Conservation (phyloP, 176 grass and related monocot species). For the Ensete ventricosum region DNA sequence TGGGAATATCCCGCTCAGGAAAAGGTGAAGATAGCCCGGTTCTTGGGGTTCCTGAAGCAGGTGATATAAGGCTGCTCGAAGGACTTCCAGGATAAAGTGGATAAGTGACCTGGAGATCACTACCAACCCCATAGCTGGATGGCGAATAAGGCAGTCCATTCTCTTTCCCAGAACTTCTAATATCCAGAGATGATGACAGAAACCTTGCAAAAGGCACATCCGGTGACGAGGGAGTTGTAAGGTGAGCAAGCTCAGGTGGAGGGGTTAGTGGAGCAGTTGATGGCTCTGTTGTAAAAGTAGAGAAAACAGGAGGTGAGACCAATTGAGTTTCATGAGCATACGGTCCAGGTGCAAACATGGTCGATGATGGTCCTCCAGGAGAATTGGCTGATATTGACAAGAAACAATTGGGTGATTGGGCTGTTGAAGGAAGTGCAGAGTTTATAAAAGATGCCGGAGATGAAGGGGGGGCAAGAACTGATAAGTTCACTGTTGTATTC, state of each 20-base stretch:
- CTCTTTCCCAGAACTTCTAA: conserved; percentile 1
- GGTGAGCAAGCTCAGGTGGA: conserved; percentile 24
- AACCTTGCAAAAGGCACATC: conserved; percentile 73
- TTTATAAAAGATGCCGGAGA: conserved; percentile 9
- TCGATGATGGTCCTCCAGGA: conserved; percentile 31
- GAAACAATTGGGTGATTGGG: conserved; percentile 10
- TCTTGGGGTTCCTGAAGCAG: background rate
- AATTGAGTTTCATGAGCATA: conserved; percentile 56
- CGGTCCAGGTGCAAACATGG: conserved; percentile 55
- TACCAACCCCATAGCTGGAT: background rate
- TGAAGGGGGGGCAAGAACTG: conserved; percentile 2
- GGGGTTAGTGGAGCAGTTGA: conserved; percentile 76
- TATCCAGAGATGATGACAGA: conserved; percentile 21
- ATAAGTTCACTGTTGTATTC: conserved; percentile 7
- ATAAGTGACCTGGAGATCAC: background rate
- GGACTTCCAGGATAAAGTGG: conserved; percentile 17
- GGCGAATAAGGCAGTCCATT: conserved; percentile 6
- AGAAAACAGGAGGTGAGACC: conserved; percentile 68
- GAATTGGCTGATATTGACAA: conserved; percentile 29
- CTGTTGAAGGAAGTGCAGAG: conserved; percentile 4
- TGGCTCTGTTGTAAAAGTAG: conserved; percentile 35
- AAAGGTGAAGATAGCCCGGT: conserved; percentile 3
- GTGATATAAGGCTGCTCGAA: conserved; percentile 10
- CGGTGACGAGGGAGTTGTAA: conserved; percentile 60
- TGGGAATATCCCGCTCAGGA: background rate